A percentile compares a stretch with the other conserved stretches of the same genome.
Conservation (phyloP, 768 basidiomycete genomes). For the Lenzites betulinus region DNA sequence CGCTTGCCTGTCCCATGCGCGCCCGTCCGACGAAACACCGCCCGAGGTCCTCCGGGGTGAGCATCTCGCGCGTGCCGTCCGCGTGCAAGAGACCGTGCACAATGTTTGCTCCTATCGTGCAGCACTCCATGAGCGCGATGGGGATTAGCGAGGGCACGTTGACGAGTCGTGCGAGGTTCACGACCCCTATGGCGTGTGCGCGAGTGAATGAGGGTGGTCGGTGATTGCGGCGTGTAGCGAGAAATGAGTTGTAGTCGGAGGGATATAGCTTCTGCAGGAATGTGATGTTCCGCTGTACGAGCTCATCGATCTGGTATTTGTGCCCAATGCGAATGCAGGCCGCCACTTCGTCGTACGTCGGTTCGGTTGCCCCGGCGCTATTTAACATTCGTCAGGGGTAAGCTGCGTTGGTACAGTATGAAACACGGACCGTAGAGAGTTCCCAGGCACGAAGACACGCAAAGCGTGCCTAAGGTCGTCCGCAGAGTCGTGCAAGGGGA, state of each 20-base stretch:
- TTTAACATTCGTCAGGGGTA: background rate
- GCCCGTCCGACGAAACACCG: conserved; percentile 21
- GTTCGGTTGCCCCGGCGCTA: background rate
- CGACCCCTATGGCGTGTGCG: conserved; percentile 16
- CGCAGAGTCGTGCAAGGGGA: conserved; percentile 8
- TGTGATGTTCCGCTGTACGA: background rate
- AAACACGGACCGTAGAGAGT: conserved; percentile 5
- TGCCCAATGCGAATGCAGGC: conserved; percentile 15
- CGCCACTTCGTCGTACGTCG: conserved; percentile 4
- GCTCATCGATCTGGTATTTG: conserved; percentile 16
- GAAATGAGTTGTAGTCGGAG: conserved; percentile 3
- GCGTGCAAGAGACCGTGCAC: conserved; percentile 7
- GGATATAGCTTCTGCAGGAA: conserved; percentile 8
- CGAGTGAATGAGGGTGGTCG: conserved; percentile 3
- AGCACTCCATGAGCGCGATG: conserved; percentile 22
- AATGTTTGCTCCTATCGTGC: conserved; percentile 16
- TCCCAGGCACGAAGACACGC: conserved; percentile 3
- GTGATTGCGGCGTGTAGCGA: background rate
- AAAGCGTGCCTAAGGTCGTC: conserved; percentile 10
- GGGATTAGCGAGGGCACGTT: conserved; percentile 16
- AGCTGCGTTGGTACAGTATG: background rate
- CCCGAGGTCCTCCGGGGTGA: conserved; percentile 19
- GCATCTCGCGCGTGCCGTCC: conserved; percentile 16
- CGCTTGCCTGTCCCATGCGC: conserved; percentile 22
- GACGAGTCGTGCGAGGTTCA: conserved; percentile 21